Conservation (phyloP, 2,329 filamentous ascomycete genomes). For the Tolypocladium sp. region DNA sequence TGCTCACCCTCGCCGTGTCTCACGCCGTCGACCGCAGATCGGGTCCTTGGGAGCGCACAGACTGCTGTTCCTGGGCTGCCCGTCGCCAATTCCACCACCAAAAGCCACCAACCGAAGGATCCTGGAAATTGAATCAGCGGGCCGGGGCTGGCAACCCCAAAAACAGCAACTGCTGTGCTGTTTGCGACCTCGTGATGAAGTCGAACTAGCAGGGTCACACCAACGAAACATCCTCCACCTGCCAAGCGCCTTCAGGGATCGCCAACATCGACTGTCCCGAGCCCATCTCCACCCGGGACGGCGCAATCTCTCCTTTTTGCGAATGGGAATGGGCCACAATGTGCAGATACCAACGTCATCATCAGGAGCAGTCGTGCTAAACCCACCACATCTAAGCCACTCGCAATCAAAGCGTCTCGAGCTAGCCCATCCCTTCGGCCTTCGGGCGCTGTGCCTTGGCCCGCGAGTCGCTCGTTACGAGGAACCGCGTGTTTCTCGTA, state of each 20-base stretch:
- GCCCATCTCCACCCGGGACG: not conserved
- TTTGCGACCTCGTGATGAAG: not conserved
- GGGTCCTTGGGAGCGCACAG: not conserved
- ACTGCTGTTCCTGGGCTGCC: not conserved
- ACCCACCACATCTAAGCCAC: constrained; percentile 1
- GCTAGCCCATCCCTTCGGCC: not conserved
- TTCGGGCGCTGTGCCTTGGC: not conserved
- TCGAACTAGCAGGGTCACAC: not conserved
- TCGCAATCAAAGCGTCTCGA: not conserved
- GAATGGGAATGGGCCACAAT: not conserved
- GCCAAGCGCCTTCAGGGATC: constrained; percentile 1
- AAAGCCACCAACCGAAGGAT: not conserved
- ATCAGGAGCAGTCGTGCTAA: not conserved
- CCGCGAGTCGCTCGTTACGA: not conserved
- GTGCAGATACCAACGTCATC: constrained; percentile 5
- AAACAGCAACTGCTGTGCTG: not conserved
- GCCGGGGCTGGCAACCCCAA: not conserved
- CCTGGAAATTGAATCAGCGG: not conserved
- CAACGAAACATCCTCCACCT: not conserved
- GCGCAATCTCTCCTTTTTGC: constrained; percentile 3
- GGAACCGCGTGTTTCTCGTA: not conserved
- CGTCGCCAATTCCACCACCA: not conserved
- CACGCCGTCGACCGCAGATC: not conserved
- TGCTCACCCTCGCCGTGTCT: not conserved
- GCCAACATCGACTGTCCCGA: not conserved